phyloP scores from a whole-genome alignment of 768 basidiomycete genomes.

The Hericium rajendrae region DNA sequence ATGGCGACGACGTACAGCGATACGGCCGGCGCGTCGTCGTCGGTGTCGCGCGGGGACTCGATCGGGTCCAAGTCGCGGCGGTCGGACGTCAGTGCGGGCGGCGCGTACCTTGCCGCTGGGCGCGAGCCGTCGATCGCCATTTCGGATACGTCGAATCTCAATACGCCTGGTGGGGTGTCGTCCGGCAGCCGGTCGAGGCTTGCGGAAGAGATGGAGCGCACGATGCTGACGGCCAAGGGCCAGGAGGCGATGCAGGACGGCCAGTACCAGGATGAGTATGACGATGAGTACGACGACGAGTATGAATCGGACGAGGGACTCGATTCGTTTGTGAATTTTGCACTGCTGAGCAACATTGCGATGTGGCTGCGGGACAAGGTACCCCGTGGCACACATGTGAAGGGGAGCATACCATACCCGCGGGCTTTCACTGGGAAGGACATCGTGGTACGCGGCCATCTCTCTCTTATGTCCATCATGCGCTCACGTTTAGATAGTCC shows the following conservation, averaged over 20 bases:
- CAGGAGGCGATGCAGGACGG: slow-evolving; percentile 24
- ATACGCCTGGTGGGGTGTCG: slow-evolving; percentile 3
- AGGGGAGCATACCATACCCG: slow-evolving; percentile 87
- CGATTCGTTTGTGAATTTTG: slow-evolving; percentile 83
- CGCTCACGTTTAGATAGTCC: slow-evolving; percentile 37
- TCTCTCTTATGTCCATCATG: background rate
- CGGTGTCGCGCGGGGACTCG: slow-evolving; percentile 2
- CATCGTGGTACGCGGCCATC: slow-evolving; percentile 59
- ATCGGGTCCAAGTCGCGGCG: background rate
- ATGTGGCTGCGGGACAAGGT: slow-evolving; percentile 87
- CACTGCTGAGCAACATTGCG: slow-evolving; percentile 80
- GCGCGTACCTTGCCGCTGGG: background rate
- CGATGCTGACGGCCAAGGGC: slow-evolving; percentile 21
- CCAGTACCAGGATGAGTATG: slow-evolving; percentile 38
- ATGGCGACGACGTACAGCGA: slow-evolving; percentile 2
- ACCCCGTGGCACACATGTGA: slow-evolving; percentile 77
- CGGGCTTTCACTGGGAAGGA: slow-evolving; percentile 91
- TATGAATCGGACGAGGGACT: slow-evolving; percentile 37
- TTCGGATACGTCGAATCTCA: background rate
- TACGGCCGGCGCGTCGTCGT: background rate
- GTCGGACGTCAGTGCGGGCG: background rate
- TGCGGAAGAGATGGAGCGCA: slow-evolving; percentile 8
- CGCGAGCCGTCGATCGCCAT: slow-evolving; percentile 1
- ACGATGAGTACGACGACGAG: slow-evolving; percentile 42
- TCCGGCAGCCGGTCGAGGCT: slow-evolving; percentile 10